phyloP scores from a whole-genome alignment of 1,139 yeast genomes.

The Lodderomyces beijingensis region DNA sequence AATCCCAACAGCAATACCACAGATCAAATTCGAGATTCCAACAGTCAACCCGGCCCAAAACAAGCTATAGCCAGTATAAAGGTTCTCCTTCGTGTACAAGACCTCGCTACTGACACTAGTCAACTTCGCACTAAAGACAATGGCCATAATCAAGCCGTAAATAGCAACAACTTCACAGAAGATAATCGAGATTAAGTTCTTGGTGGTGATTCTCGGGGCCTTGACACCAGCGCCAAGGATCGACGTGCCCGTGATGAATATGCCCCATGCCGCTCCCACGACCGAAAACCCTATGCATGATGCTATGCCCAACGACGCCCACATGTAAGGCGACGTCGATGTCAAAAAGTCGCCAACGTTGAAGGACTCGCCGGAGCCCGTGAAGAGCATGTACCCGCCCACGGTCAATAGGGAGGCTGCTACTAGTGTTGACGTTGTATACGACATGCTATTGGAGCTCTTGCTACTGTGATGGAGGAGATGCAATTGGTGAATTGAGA shows the following conservation, averaged over 20 bases:
- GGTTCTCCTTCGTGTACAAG: constrained; percentile 73
- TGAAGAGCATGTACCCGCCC: constrained; percentile 73
- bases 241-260: constrained; percentile 91
- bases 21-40: constrained; percentile 85
- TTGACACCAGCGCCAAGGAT: constrained; percentile 97
- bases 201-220: constrained; percentile 95
- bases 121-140: constrained; percentile 89
- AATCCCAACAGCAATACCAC: constrained; percentile 97
- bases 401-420: constrained; percentile 31
- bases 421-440: constrained; percentile 17
- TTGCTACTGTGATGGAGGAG: background rate
- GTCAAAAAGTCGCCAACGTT: constrained; percentile 85
- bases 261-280: constrained; percentile 99
- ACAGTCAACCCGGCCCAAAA: constrained; percentile 99
- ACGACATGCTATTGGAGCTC: too few relatives aligned
- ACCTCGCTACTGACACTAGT: constrained; percentile 61
- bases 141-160: constrained; percentile 96
- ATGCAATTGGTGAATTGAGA: constrained; percentile 1
- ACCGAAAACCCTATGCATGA: constrained; percentile 91
- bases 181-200: constrained; percentile 91
- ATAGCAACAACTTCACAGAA: constrained; percentile 99
- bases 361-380: constrained; percentile 87
- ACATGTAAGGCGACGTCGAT: constrained; percentile 89
- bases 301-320: constrained; percentile 94
- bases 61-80: constrained; percentile 89